Evolutionary conservation across 352 stramenopile species (phyloP).

Genomic region (Phytophthora cajani): DNA sequence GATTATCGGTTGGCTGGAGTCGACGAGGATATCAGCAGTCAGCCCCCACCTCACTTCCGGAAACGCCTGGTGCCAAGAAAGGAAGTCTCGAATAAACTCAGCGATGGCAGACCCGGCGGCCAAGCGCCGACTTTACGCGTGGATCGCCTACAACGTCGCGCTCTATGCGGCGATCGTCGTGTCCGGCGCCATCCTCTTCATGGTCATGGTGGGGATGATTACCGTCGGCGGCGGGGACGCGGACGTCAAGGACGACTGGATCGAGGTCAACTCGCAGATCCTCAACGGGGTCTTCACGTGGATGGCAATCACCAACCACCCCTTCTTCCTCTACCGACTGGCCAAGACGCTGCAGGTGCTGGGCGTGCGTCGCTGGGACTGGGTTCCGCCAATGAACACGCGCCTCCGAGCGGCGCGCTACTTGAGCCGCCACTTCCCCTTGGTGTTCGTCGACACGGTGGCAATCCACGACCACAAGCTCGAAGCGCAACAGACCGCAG

Average conservation of each 20-base stretch:
- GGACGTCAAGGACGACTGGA: conserved; percentile 45
- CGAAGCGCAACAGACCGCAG: conserved; percentile 16
- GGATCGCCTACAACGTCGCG: conserved; percentile 42
- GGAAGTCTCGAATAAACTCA: background rate
- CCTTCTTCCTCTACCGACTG: conserved; percentile 44
- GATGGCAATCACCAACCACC: conserved; percentile 47
- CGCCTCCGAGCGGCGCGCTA: conserved; percentile 21
- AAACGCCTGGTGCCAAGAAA: conserved; percentile 9
- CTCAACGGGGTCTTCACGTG: conserved; percentile 52
- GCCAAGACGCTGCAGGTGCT: conserved; percentile 27
- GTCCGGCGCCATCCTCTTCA: conserved; percentile 43
- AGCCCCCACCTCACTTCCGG: background rate
- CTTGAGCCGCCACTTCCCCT: conserved; percentile 36
- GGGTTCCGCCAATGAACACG: conserved; percentile 3
- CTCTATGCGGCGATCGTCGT: conserved; percentile 37
- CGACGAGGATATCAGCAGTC: no score
- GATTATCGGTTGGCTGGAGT: conserved; percentile 11
- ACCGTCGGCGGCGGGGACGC: conserved; percentile 27
- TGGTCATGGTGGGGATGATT: conserved; percentile 47
- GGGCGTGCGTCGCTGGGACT: conserved; percentile 27
- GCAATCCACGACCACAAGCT: conserved; percentile 19
- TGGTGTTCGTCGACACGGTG: conserved; percentile 34
- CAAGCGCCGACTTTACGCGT: conserved; percentile 31
- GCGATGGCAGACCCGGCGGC: background rate
- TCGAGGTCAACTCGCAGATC: conserved; percentile 55